Conservation (phyloP, 2,329 filamentous ascomycete species). For the Cladophialophora psammophila region DNA sequence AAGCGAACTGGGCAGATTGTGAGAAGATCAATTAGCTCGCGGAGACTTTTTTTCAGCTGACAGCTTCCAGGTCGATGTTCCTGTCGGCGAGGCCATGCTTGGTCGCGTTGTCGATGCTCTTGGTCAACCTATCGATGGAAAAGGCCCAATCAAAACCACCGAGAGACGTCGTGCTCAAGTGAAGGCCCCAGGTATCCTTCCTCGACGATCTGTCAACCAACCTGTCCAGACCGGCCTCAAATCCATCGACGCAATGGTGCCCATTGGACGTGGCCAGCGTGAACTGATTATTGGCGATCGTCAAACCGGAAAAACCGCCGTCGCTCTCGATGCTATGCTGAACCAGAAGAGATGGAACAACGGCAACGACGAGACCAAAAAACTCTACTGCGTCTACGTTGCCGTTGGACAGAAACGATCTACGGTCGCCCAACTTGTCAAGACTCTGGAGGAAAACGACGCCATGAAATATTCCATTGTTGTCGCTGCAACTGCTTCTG, state of each 20-base stretch:
- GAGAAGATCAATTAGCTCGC: constrained; percentile 50
- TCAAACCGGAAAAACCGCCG: constrained; percentile 99
- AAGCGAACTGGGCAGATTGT: constrained; percentile 99
- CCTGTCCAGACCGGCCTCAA: constrained; percentile 99
- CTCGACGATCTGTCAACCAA: constrained; percentile 95
- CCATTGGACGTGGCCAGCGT: constrained; percentile 99
- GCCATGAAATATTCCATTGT: constrained; percentile 98
- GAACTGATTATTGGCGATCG: constrained; percentile 99
- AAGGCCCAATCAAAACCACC: constrained; percentile 92
- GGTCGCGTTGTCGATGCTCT: constrained; percentile 98
- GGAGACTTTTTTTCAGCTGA: constrained; percentile 39
- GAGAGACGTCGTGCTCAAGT: constrained; percentile 96
- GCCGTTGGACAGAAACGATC: constrained; percentile 99
- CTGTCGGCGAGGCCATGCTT: constrained; percentile 89
- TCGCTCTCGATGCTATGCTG: constrained; percentile 95
- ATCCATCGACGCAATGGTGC: constrained; percentile 99
- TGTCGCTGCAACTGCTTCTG: constrained; percentile 94
- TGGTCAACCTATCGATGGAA: constrained; percentile 99
- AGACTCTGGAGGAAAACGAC: constrained; percentile 99
- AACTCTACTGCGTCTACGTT: constrained; percentile 99
- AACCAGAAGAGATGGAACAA: constrained; percentile 99
- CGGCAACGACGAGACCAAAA: constrained; percentile 86
- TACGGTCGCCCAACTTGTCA: constrained; percentile 98
- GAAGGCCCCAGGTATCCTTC: constrained; percentile 98
- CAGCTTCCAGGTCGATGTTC: constrained; percentile 81